Evolutionary conservation across 2,329 filamentous ascomycete genomes (phyloP).

Genomic region (Penicillium sp.): DNA sequence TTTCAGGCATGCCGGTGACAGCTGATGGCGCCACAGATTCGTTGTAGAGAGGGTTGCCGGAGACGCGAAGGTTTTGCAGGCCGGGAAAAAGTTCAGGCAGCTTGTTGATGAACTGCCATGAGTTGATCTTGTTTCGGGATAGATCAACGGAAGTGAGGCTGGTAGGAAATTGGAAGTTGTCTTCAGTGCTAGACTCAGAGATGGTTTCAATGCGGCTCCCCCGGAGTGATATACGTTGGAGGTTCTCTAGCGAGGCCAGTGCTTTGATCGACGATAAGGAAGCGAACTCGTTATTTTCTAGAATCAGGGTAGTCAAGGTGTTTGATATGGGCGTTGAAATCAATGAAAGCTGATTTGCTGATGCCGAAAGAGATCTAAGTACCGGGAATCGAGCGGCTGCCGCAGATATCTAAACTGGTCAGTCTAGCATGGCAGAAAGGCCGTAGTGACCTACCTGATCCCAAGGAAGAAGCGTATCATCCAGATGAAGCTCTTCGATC

Average conservation of each 20-base stretch:
- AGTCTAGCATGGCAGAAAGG: conserved; percentile 18
- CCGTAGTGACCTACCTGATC: conserved; percentile 58
- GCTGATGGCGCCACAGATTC: conserved; percentile 41
- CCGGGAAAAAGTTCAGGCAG: conserved; percentile 73
- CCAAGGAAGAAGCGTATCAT: conserved; percentile 71
- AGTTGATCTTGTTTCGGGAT: conserved; percentile 71
- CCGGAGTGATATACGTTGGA: conserved; percentile 66
- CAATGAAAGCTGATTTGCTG: conserved; percentile 42
- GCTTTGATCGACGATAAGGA: conserved; percentile 47
- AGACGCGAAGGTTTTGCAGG: conserved; percentile 75
- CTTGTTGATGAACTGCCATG: conserved; percentile 75
- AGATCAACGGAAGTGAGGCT: conserved; percentile 71
- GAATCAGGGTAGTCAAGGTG: conserved; percentile 50
- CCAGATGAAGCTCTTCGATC: conserved; percentile 66
- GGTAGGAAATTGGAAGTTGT: conserved; percentile 56
- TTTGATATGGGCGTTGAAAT: conserved; percentile 36
- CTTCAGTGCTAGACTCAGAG: conserved; percentile 38
- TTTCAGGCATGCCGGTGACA: conserved; percentile 47
- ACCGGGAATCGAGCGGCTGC: conserved; percentile 41
- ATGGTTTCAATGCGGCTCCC: conserved; percentile 69
- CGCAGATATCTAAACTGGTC: conserved; percentile 38
- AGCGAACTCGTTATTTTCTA: conserved; percentile 55
- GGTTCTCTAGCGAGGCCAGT: conserved; percentile 58
- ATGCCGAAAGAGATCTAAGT: conserved; percentile 40
- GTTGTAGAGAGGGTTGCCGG: conserved; percentile 84